Evolutionary conservation across 345 rosid genomes (phyloP), one percentile per base, ranked within the genome.

Genomic region (Corchorus capsularis): DNA sequence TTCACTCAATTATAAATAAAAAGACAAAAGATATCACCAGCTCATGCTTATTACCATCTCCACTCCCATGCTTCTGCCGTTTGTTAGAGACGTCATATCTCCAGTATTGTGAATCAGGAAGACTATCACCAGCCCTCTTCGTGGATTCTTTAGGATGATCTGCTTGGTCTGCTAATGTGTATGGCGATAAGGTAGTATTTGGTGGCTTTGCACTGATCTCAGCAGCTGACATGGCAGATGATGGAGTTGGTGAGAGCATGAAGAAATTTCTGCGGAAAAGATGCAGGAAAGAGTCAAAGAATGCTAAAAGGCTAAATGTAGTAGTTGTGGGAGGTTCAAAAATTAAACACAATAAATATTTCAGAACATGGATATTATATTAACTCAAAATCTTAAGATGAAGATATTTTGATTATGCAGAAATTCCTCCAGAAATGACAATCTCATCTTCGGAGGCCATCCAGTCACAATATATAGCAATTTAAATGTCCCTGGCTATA

Each of bases 171-270:
- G 64, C 79, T n/a, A 79, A 69, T 39, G 77, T 85, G 82, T 87
- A 95, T 0, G 89, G 98, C 65, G 91, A 90, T 62, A 83, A 79
- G 50, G 97, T 92, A 70, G 97, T 82, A 79, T 86, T 86, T 74
- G 92, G 82, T 70, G 97, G 89, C 78, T 87, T 93, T 79, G 76
- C 78, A 81, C 91, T 83, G 71, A 93, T 91, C 81, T 95, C 99
- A 45, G 87, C 70, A 63, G 90, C 79, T 73, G 98, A 89, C 99
- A 95, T 93, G 53, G 73, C 81, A 78, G 93, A 86, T 75, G 98
- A 84, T 69, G 87, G 94, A 71, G 85, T 87, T 52, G 98, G 99
- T 75, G 97, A 91, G 73, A 95, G 83, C 98, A 84, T 93, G 98
- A 74, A 93, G 85, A 85, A 92, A 93, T 86, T 93, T 95, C 99